Base-by-base conservation (phyloP, 2,329 filamentous ascomycete genomes). In the Hymenoscyphus repandus region DNA sequence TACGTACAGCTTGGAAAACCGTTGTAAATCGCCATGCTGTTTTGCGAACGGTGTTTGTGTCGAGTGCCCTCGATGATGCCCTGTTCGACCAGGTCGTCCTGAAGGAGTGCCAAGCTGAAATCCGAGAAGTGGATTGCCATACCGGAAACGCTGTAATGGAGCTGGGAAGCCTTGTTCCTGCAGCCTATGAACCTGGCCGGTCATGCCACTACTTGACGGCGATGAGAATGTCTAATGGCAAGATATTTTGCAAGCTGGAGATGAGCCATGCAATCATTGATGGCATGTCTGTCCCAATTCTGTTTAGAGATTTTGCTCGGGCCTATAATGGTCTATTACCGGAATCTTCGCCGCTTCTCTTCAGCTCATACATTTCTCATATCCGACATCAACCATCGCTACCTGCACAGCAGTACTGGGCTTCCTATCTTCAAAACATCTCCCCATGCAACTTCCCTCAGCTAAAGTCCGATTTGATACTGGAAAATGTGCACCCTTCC, bases 191-290 rank as follows among this genome's bases (percentile, higher is more conserved):
- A 9, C n/a, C 11, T 27, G 27, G 32, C 11, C 60, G 64, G 5
- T 69, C 75, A 3, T 69, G 73, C 20, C 72, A 78, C 58, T 68
- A 69, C 2, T 68, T 77, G 43, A 72, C 67, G 1, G 67, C 76
- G 32, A 74, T 71, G 50, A 66, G 70, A 57, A 72, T 70, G 17
- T 38, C 45, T 10, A 30, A 45, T 6, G 45, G 45, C 2, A 33
- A 49, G n/a, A n/a, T 52, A n/a, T 52, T 52, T 13, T 52, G 45
- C 36, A 52, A 49, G 20, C 30, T 52, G 20, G 45, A 54, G 18
- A 50, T 51, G 20, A 53, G 49, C 30, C 54, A 54, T 42, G 34
- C 51, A 11, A 50, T 56, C n/a, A 50, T 50, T 7, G 54, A 56
- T 40, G 54, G 49, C 1, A 38, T 65, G 37, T 76, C 74, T 0